Evolutionary conservation across 768 basidiomycete genomes (phyloP), one percentile per base, ranked within the genome.

Genomic region (Agrocybe praecox): DNA sequence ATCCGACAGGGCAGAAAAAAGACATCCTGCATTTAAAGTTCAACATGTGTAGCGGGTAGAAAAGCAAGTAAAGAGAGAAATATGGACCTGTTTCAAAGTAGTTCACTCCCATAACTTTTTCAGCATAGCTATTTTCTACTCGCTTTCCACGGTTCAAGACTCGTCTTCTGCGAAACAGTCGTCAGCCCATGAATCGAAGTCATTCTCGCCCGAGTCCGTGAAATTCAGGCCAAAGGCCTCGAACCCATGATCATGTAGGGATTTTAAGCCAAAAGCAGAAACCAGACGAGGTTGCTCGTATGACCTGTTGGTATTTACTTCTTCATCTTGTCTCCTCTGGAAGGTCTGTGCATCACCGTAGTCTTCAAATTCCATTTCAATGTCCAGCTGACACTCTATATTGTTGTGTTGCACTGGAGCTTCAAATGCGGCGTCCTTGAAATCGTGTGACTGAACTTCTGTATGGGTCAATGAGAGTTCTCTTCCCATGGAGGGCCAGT

Each of bases 231-330:
- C 56, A 53, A 60, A 63, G 52, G 23, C 45, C 53, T 52, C 55
- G 56, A 47, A 21, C 55, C 47, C 61, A 62, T 65, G 61, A 61
- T 55, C 63, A 60, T 53, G 26, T 43, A 26, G 17, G 12, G 6
- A 11, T 7, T 24, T 22, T 7, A 49, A 33, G 22, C 45, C 54
- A 21, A 52, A 52, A 33, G 44, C 62, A 53, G 19, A 49, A 32
- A 52, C 54, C 24, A 45, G 55, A 49, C 55, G 49, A 21, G 34
- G 44, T n/a, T 48, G 53, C 51, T 50, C 22, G 26, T 52, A 48
- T 19, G 32, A 29, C 9, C 26, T 9, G 26, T 9, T 9, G 26
- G 9, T 29, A 9, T 9, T 29, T 5, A 5, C 26, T 29, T 29
- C 9, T 5, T 29, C 26, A 29, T 29, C 26, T 5, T 29, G 26